phyloP scores from a whole-genome alignment of 495 filamentous ascomycete species.

The Physcia stellaris region DNA sequence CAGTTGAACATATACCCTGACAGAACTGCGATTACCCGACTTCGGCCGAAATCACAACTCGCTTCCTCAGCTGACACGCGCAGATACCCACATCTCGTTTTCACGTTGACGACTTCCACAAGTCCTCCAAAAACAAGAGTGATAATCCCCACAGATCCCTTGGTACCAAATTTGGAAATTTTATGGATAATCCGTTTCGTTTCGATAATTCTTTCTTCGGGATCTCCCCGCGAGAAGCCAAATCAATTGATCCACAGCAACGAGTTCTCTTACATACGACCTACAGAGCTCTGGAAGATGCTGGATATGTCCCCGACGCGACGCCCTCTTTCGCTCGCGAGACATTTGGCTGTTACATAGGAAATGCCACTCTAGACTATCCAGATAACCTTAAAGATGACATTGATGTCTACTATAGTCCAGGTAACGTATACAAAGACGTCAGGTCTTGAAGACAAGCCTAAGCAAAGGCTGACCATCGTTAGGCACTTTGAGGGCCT shows the following conservation, averaged over 20 bases:
- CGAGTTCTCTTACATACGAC: constrained; percentile 56
- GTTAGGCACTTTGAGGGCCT: background rate
- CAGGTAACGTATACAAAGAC: constrained; percentile 22
- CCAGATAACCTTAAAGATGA: constrained; percentile 39
- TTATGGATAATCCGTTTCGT: constrained; percentile 47
- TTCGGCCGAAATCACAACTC: too few species aligned
- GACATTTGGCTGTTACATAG: constrained; percentile 76
- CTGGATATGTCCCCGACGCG: constrained; percentile 63
- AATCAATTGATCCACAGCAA: constrained; percentile 65
- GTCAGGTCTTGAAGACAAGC: background rate
- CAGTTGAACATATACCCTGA: too few species aligned
- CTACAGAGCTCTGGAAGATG: constrained; percentile 68
- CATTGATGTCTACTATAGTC: constrained; percentile 7
- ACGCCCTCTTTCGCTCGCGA: constrained; percentile 67
- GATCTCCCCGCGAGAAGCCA: constrained; percentile 31
- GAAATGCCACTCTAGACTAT: constrained; percentile 81
- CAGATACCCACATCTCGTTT: constrained; percentile 14
- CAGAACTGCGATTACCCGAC: too few species aligned
- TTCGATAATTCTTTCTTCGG: constrained; percentile 10
- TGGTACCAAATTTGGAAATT: constrained; percentile 47
- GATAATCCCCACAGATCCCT: constrained; percentile 17
- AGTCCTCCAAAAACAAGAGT: constrained; percentile 9
- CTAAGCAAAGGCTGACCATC: too few species aligned
- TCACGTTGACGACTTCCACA: constrained; percentile 14
- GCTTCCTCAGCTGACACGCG: too few species aligned